Conservation (phyloP, 805 yeast species). For the Saccharomycopsis microspora region DNA sequence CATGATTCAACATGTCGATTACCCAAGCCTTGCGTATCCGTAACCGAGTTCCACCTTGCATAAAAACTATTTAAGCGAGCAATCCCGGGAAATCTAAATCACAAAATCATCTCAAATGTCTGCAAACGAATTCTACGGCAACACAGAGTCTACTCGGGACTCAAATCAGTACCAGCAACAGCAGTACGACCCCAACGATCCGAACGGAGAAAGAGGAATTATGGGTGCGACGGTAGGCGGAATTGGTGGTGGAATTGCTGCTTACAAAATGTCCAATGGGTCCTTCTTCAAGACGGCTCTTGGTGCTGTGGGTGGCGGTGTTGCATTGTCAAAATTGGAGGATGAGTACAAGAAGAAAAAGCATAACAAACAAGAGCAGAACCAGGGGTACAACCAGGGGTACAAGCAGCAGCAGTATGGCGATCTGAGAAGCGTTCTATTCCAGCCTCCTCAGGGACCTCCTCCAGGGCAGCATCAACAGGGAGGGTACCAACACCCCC, state of each 20-base stretch:
- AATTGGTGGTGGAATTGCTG: conserved; percentile 5
- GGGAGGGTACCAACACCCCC: neutral
- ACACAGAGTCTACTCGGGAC: neutral
- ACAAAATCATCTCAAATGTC: neutral
- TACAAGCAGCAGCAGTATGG: neutral
- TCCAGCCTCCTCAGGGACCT: neutral
- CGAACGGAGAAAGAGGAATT: conserved; percentile 7
- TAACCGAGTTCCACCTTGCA: too few relatives aligned
- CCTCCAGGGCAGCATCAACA: neutral
- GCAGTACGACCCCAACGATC: neutral
- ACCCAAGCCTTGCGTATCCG: too few relatives aligned
- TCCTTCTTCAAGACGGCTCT: conserved; percentile 8
- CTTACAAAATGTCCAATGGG: conserved; percentile 5
- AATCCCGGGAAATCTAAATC: too few relatives aligned
- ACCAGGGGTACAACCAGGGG: neutral
- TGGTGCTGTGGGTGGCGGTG: conserved; percentile 7
- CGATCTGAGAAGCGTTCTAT: neutral
- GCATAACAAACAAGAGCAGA: neutral
- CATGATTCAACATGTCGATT: too few relatives aligned
- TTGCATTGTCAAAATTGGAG: conserved; percentile 6
- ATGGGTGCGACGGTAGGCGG: conserved; percentile 9
- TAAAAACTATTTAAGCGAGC: too few relatives aligned
- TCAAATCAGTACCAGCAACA: neutral
- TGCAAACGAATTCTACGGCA: conserved; percentile 10
- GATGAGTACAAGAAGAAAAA: conserved; percentile 7